phyloP scores from a whole-genome alignment of 768 basidiomycete genomes.

The Roridomyces roridus region DNA sequence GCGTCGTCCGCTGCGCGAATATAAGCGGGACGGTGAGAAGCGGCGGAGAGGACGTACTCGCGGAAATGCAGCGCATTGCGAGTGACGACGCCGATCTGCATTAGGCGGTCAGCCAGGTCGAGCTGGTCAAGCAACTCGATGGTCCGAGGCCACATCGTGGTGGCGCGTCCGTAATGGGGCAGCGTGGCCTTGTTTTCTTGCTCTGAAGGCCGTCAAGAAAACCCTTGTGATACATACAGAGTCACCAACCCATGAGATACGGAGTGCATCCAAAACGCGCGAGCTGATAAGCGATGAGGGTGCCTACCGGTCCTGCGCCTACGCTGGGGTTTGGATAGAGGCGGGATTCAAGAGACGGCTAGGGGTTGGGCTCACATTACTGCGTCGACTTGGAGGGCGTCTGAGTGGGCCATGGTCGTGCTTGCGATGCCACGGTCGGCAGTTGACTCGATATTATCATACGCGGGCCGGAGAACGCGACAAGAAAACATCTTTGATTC shows the following conservation, averaged over 20 bases:
- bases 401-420: background rate
- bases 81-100: constrained; percentile 27
- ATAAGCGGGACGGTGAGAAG: background rate
- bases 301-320: constrained; percentile 26
- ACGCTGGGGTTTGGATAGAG: constrained; percentile 2
- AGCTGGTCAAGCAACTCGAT: constrained; percentile 26
- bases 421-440: too few relatives aligned
- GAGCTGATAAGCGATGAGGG: constrained; percentile 25
- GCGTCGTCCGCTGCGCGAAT: constrained; percentile 20
- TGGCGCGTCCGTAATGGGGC: constrained; percentile 25
- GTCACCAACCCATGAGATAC: constrained; percentile 23
- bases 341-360: too few relatives aligned
- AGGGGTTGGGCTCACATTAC: constrained; percentile 14
- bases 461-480: too few relatives aligned
- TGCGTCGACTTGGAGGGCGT: constrained; percentile 4
- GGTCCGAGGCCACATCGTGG: constrained; percentile 26
- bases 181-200: constrained; percentile 21
- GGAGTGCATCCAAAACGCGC: constrained; percentile 27
- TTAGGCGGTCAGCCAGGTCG: constrained; percentile 24
- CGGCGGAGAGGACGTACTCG: constrained; percentile 5
- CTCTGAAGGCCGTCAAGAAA: constrained; percentile 9
- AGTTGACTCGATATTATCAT: too few relatives aligned
- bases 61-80: constrained; percentile 27
- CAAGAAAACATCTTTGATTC: too few relatives aligned
- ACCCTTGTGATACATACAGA: background rate